Base-by-base conservation (phyloP, 148 eudicot species). In the Camellia japonica region DNA sequence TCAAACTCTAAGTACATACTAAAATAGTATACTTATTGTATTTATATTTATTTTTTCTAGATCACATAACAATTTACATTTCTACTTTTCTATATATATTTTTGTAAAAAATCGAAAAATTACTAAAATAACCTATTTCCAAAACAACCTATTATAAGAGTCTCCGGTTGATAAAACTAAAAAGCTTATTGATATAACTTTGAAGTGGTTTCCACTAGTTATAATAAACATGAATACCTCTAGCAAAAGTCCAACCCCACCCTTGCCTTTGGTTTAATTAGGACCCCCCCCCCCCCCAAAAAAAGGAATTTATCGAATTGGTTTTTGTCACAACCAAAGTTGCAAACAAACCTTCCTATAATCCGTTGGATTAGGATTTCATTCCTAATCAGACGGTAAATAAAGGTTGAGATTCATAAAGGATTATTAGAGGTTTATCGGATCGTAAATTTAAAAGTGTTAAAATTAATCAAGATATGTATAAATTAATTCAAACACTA, bases 211-310 rank as follows among this genome's bases (percentile, higher is more conserved):
- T 74, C 67, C 67, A 74, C 66, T 67, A 55, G 66, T 56, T 30
- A 30, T 30, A 75, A 80, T 74, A 67, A 74, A 58, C 73, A 80
- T 61, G 73, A 74, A 12, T 2, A 68, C 56, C 78, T 74, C 73
- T 80, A 55, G 46, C 19, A 65, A 80, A 80, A 66, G 68, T 54
- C 62, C 71, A 68, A 78, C 54, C 30, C 54, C 51, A 67, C 65
- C 65, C 18, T 67, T 52, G 47, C 64, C 43, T 68, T 13, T 9
- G 44, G 7, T 52, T 54, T 77, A 66, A 52, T 63, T 63, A 77
- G 61, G 11, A 12, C 30, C 14, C 9, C 6, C 11, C 72, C n/a
- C n/a, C n/a, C n/a, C n/a, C n/a, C n/a, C n/a, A 47, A 15, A 59
- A 74, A 64, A 20, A 74, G 7, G n/a, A 55, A 41, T 16, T 47